Evolutionary conservation across 306 rosid genomes (phyloP), one percentile per base, ranked within the genome.

Genomic region (Cucurbita argyrosperma): DNA sequence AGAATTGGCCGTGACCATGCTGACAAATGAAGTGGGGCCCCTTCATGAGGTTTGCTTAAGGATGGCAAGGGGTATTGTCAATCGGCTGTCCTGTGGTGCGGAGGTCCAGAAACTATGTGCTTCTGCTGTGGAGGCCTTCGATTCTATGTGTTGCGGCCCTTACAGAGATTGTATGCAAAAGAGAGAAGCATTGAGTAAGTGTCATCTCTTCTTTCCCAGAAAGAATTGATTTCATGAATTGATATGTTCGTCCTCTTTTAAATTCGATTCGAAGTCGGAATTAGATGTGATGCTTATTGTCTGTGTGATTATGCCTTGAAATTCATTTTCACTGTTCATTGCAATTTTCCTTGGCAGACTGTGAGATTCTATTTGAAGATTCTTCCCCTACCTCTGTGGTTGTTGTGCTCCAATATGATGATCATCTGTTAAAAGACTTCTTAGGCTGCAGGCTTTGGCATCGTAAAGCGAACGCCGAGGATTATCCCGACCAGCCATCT

Each of bases 401-500:
- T 66, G 78, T 90, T 68, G 92, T 90, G 76, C 84, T 90, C 14
- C 84, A 83, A 74, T 92, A 92, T 45, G 80, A 88, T 26, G 89
- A 90, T 40, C 83, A 77, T 68, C 82, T 85, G 74, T 37, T 80
- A 53, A 85, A 87, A 35, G 85, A 85, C 78, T 86, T 86, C 71
- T 76, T 85, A 72, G 96, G 97, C 15, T 88, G 96, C 87, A 87
- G 89, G 79, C 87, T 92, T 77, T 92, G 96, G 97, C 84, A 92
- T 77, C 79, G 95, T 37, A 74, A 51, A 80, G 75, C 76, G 60
- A 81, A 84, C 35, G 54, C 79, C 74, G 80, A 30, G 76, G 96
- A 80, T 79, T 92, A 90, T 82, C 89, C 87, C 1, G 91, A 88
- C 71, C 89, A 88, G 76, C 98, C 98, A 13, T 82, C 98, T 77